Percentiles rank a stretch among this genome's conserved stretches.
Conservation (phyloP, 768 basidiomycete species). For the Russula sp. region DNA sequence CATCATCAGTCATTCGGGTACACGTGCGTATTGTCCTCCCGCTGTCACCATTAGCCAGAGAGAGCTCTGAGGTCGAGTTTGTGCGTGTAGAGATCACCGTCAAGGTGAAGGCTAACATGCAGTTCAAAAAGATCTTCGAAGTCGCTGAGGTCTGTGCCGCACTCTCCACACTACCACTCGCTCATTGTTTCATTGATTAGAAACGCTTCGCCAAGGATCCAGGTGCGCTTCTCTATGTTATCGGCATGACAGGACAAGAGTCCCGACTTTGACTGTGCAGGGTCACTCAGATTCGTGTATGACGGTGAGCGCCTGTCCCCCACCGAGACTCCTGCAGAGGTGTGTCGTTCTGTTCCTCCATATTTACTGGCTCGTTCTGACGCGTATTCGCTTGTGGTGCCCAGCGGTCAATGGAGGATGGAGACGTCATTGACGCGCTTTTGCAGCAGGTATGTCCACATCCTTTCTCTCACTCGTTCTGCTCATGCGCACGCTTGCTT, state of each 20-base stretch:
- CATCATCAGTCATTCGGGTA: slow-evolving; percentile 16
- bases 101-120: slow-evolving; percentile 24
- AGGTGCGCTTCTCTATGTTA: slow-evolving; percentile 10
- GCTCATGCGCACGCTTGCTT: neutral
- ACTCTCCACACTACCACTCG: neutral
- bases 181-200: neutral
- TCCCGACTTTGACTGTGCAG: slow-evolving; percentile 3
- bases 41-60: neutral
- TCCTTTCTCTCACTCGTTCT: neutral
- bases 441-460: slow-evolving; percentile 16
- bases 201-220: slow-evolving; percentile 23
- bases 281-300: slow-evolving; percentile 20
- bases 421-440: slow-evolving; percentile 22
- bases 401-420: slow-evolving; percentile 21
- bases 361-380: neutral
- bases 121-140: slow-evolving; percentile 22
- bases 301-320: slow-evolving; percentile 21
- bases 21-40: slow-evolving; percentile 3
- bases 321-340: slow-evolving; percentile 19
- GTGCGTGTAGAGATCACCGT: slow-evolving; percentile 11
- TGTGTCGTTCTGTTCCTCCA: neutral
- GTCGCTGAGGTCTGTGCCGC: slow-evolving; percentile 18
- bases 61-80: neutral
- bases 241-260: neutral
- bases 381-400: neutral